Base-by-base conservation (phyloP, 306 rosid genomes). In the Dicorynia guianensis region DNA sequence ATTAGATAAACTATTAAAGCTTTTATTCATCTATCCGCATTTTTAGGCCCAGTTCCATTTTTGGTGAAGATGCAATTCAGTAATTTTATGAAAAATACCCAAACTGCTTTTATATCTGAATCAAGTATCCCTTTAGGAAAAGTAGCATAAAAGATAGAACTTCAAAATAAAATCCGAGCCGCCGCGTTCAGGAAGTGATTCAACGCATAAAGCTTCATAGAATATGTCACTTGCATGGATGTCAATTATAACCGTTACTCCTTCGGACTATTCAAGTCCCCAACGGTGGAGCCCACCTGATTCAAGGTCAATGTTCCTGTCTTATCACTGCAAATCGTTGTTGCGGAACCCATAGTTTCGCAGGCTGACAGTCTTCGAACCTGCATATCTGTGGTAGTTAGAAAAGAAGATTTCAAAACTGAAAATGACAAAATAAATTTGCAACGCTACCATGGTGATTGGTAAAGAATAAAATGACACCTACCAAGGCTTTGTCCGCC, bases 311-410 rank as follows among this genome's bases (percentile, higher is more conserved):
- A 84, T 11, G 98, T 93, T 67, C 98, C 98, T 8, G 98, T 93
- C 87, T 93, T 93, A 84, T 93, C 98, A 60, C 98, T 93, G 83
- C 98, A 93, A 71, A 93, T 93, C 49, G 98, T 93, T 35, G 95
- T 90, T 65, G 98, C 95, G 53, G 98, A 93, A 58, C 98, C 98
- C 98, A 93, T 93, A 56, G 98, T 93, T 91, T 93, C 98, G 52
- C 98, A 93, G 30, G 97, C 96, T 62, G 98, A 93, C 82, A 93
- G 81, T 63, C 98, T 89, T 67, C 98, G 95, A n/a, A 93, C 98
- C 98, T 93, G 84, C 65, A 83, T 20, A 59, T 71, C 30, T 52
- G 42, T 12, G 54, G 38, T 72, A 67, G 58, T 88, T 48, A 81
- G 69, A 68, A 71, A 72, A 30, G 7, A 36, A 47, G 63, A 25